phyloP scores from a whole-genome alignment of 306 rosid species.

The Sophora flavescens region DNA sequence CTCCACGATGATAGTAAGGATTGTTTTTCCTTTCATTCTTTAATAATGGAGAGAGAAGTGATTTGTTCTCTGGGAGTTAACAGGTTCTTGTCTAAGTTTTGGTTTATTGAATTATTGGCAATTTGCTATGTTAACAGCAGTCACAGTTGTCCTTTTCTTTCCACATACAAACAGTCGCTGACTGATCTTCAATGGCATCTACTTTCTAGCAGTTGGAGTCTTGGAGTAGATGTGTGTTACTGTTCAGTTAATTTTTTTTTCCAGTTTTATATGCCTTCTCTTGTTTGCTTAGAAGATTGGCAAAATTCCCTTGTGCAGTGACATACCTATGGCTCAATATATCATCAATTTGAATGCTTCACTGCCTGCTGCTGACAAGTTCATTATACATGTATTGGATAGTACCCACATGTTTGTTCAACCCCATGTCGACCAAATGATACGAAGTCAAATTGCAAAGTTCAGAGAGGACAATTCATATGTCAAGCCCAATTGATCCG shows the following conservation, averaged over 20 bases:
- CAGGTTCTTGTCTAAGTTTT: slow-evolving; percentile 1
- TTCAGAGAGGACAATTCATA: slow-evolving; percentile 89
- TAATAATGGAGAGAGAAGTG: slow-evolving; percentile 2
- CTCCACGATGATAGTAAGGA: not conserved
- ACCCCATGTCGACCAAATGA: slow-evolving; percentile 78
- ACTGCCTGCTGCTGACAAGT: slow-evolving; percentile 71
- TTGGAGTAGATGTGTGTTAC: slow-evolving; percentile 5
- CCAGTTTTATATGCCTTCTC: slow-evolving; percentile 2
- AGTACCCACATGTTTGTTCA: slow-evolving; percentile 89
- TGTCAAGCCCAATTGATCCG: slow-evolving; percentile 76
- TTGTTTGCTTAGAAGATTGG: slow-evolving; percentile 7
- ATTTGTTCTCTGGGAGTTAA: not conserved
- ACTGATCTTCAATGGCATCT: not conserved
- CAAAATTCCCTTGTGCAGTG: slow-evolving; percentile 63
- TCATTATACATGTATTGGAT: slow-evolving; percentile 85
- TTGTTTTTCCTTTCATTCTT: not conserved
- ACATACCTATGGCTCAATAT: slow-evolving; percentile 94
- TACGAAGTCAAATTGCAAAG: slow-evolving; percentile 77
- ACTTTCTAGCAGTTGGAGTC: not conserved
- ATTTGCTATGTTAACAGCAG: not conserved
- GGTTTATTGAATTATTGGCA: not conserved
- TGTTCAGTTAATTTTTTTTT: not conserved
- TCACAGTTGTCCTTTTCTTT: not conserved
- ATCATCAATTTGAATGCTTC: slow-evolving; percentile 79
- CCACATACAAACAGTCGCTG: not conserved